phyloP scores from a whole-genome alignment of 1,284 basidiomycete species.

The Pascua guehoae region DNA sequence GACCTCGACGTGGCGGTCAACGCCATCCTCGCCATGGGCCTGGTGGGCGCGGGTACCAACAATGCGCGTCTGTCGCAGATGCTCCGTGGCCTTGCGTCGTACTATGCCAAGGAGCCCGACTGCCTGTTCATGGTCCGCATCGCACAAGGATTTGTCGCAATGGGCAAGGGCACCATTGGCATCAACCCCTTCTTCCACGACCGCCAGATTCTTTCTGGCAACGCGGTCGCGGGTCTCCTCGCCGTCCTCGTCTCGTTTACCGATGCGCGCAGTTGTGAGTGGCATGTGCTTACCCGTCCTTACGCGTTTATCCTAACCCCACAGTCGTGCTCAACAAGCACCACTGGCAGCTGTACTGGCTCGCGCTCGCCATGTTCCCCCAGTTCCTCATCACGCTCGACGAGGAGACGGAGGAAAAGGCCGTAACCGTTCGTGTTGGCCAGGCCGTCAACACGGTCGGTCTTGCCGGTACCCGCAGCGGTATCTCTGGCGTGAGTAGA shows the following conservation, averaged over 20 bases:
- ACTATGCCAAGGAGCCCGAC: slow-evolving; percentile 96
- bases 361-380: slow-evolving; percentile 94
- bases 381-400: slow-evolving; percentile 96
- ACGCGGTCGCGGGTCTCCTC: slow-evolving; percentile 86
- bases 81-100: slow-evolving; percentile 91
- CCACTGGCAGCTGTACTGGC: slow-evolving; percentile 98
- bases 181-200: slow-evolving; percentile 97
- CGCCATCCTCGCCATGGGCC: slow-evolving; percentile 97
- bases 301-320: slow-evolving; percentile 36
- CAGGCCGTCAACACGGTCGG: slow-evolving; percentile 59
- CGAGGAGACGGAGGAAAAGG: slow-evolving; percentile 77
- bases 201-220: slow-evolving; percentile 80
- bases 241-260: slow-evolving; percentile 88
- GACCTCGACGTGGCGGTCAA: slow-evolving; percentile 94
- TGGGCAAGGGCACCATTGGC: slow-evolving; percentile 99
- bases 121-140: slow-evolving; percentile 96
- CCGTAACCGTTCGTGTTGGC: slow-evolving; percentile 92
- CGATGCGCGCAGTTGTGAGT: slow-evolving; percentile 85
- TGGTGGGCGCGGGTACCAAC: slow-evolving; percentile 97
- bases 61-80: slow-evolving; percentile 97
- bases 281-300: not conserved
- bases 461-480: slow-evolving; percentile 45
- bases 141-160: slow-evolving; percentile 93
- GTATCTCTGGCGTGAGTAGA: slow-evolving; percentile 30
- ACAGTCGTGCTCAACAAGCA: slow-evolving; percentile 82